Evolutionary conservation across 2,329 filamentous ascomycete species (phyloP), one percentile per base, ranked within the genome.

Genomic region (Trichoderma citrinoviride): DNA sequence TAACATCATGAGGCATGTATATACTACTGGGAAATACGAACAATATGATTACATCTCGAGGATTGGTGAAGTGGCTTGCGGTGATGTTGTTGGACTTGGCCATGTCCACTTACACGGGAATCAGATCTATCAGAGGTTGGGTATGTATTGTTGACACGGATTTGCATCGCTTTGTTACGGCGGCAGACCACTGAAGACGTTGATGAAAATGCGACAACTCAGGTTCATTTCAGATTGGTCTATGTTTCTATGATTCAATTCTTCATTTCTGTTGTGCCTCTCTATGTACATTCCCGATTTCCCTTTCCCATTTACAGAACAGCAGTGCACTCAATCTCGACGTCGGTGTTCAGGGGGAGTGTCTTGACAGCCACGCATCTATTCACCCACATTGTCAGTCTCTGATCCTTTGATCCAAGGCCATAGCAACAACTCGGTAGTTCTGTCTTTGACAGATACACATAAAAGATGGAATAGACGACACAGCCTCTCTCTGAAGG

Each of bases 321-420:
- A 21, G 80, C 74, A 19, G 74, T 75, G 64, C 75, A 77, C 68
- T 77, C 72, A 66, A 75, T 75, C 67, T 76, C 74, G 19, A 76
- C 71, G 40, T 76, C 74, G 3, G 74, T 74, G 52, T 73, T 71
- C 23, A 71, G 65, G 5, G 75, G 75, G 52, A 76, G 68, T 3
- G 73, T 74, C 73, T 76, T 75, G 64, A 77, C 75, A 15, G 75
- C 74, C 19, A 76, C 75, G 62, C 75, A 76, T n/a, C 73, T 75
- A 61, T 67, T 47, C 5, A 14, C 23, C 46, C 12, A 29, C 27
- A 19, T 15, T 7, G 27, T 56, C 37, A 49, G 37, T 29, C 10
- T 33, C 29, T 23, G n/a, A 40, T 27, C 15, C 10, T 43, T 12
- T 14, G 25, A n/a, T 5, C 40, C 21, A 46, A 46, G n/a, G 17